Evolutionary conservation across 2,329 filamentous ascomycete genomes (phyloP).

Genomic region (Pezicula neosporulosa): DNA sequence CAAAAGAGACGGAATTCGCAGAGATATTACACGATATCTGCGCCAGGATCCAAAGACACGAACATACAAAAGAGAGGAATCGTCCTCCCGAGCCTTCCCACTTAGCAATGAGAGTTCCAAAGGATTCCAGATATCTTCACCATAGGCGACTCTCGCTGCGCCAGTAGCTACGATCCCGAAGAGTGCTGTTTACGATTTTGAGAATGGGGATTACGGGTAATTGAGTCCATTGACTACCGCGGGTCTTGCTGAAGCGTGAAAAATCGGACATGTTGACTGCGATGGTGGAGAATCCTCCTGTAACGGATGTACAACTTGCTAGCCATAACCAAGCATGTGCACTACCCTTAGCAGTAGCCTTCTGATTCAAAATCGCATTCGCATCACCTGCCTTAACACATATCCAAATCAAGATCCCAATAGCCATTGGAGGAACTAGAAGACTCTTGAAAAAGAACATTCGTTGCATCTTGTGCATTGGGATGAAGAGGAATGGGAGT

Average conservation of each 20-base stretch:
- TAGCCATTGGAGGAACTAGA: slow-evolving; percentile 7
- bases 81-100: slow-evolving; percentile 19
- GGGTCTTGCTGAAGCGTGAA: slow-evolving; percentile 16
- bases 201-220: slow-evolving; percentile 14
- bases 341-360: slow-evolving; percentile 3
- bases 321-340: slow-evolving; percentile 9
- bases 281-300: slow-evolving; percentile 14
- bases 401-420: slow-evolving; percentile 7
- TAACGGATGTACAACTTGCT: slow-evolving; percentile 11
- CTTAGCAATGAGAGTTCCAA: slow-evolving; percentile 13
- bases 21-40: slow-evolving; percentile 34
- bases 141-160: slow-evolving; percentile 19
- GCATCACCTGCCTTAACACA: slow-evolving; percentile 2
- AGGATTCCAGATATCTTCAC: slow-evolving; percentile 20
- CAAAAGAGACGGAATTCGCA: slow-evolving; percentile 30
- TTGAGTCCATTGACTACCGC: slow-evolving; percentile 10
- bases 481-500: slow-evolving; percentile 43
- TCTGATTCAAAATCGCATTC: slow-evolving; percentile 6
- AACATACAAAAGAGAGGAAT: slow-evolving; percentile 22
- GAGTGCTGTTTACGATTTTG: slow-evolving; percentile 13
- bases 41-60: slow-evolving; percentile 16
- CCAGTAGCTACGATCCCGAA: slow-evolving; percentile 17
- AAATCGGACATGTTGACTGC: slow-evolving; percentile 25
- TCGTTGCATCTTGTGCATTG: slow-evolving; percentile 38
- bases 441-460: slow-evolving; percentile 46